Evolutionary conservation across 306 rosid species (phyloP), one percentile per base, ranked within the genome.

Genomic region (Cucumis melo): DNA sequence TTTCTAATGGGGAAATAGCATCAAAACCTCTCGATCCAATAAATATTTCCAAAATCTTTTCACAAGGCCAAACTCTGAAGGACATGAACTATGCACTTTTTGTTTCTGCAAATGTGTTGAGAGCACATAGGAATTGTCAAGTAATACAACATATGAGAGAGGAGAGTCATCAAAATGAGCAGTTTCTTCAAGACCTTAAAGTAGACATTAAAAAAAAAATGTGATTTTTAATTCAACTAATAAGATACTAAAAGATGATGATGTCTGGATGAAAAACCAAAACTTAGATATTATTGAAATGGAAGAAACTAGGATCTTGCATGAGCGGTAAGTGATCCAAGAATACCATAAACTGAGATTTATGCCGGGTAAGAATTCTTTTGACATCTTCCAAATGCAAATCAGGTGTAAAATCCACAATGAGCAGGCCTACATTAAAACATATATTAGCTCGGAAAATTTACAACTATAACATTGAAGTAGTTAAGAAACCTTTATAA

Each of bases 11-110:
- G 34, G 39, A 29, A 32, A 41, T 76, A 38, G 48, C 29, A 74
- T 20, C 55, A 0, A 65, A 93, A 93, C 98, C 97, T 91, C 87
- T 36, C 88, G 88, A 53, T 82, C 86, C 85, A 93, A 86, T 73
- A 89, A 56, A 76, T 93, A 93, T 82, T 87, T 82, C 98, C 98
- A 93, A 86, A 91, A 91, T 90, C 98, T 87, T 89, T 87, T 93
- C 65, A 92, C 77, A 78, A 93, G 81, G 79, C 88, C 94, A 80
- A 91, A 91, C 72, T 90, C 94, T 54, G 86, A 79, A 59, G 98
- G 98, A 83, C 63, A 90, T 21, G 92, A 88, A 84, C 89, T 91
- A 62, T 87, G 74, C 42, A 85, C 88, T 29, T 90, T 93, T 70
- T 93, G 97, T 87, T 91, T 93, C 98, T 93, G 96, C 88, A 86